These are phyloP conservation scores for Leptodontidium sp. DNA, from an alignment of 2,329 filamentous ascomycete genomes.

Conservation along the genomic window DNA sequence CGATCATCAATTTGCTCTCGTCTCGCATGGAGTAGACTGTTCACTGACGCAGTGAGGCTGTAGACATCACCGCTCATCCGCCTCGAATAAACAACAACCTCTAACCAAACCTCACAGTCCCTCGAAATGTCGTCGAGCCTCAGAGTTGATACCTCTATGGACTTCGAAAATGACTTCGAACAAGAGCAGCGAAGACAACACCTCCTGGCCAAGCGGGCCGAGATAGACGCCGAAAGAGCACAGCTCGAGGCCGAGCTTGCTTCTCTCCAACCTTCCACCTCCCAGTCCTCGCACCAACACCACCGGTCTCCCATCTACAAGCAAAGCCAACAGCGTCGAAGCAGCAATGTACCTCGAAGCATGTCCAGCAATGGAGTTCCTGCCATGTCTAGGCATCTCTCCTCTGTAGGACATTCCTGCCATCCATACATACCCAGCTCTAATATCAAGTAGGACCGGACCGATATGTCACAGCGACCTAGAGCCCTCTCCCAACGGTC, in stretches of 20 bases:
- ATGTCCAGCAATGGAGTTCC: slow-evolving; percentile 42
- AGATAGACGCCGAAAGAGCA: slow-evolving; percentile 40
- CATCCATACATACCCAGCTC: slow-evolving; percentile 32
- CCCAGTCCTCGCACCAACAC: slow-evolving; percentile 34
- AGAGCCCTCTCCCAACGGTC: slow-evolving; percentile 44
- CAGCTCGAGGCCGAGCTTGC: slow-evolving; percentile 42
- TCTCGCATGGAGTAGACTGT: slow-evolving; percentile 5
- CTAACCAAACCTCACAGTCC: slow-evolving; percentile 21
- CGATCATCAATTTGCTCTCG: slow-evolving; percentile 7
- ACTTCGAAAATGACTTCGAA: slow-evolving; percentile 7
- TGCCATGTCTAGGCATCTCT: slow-evolving; percentile 41
- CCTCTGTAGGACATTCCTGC: slow-evolving; percentile 40
- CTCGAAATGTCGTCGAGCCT: slow-evolving; percentile 38
- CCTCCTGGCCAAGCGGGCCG: slow-evolving; percentile 41
- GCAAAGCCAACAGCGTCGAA: slow-evolving; percentile 39
- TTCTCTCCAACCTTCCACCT: slow-evolving; percentile 25
- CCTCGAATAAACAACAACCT: slow-evolving; percentile 24
- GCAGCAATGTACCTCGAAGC: slow-evolving; percentile 43
- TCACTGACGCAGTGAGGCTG: slow-evolving; percentile 38
- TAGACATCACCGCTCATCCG: slow-evolving; percentile 33
- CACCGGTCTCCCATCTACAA: slow-evolving; percentile 43
- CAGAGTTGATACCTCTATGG: slow-evolving; percentile 35
- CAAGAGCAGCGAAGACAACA: slow-evolving; percentile 32
- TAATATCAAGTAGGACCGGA: slow-evolving; percentile 43
- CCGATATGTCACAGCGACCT: slow-evolving; percentile 34